Base-by-base conservation (phyloP, 1,284 basidiomycete genomes). In the Puccinia novopanici region DNA sequence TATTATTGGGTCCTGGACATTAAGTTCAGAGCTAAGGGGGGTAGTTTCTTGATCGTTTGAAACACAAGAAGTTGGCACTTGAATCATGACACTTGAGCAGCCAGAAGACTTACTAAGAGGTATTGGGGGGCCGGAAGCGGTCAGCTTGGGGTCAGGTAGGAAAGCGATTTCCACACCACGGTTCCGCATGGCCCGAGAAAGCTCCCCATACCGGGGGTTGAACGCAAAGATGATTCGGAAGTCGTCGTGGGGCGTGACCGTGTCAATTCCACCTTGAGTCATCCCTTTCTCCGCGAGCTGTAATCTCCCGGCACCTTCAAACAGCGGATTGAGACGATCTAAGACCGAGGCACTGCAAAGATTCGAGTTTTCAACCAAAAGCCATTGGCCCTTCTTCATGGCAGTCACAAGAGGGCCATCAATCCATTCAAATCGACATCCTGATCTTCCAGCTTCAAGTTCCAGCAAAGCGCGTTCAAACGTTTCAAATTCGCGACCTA, bases 101-200 rank as follows among this genome's bases (percentile, higher is more conserved):
- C n/a, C n/a, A n/a, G n/a, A n/a, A n/a, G n/a, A n/a, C n/a, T 48
- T 24, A 61, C 48, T n/a, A 19, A 42, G n/a, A 30, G 37, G 40
- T 45, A 54, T 22, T 30, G 65, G 54, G 34, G 17, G 48, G 17
- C 13, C 19, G 42, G 50, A 15, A 6, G 8, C 48, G 27, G 34
- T 70, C 22, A 37, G 34, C 37, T 55, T 45, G 24, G 68, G 54
- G 22, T 75, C 73, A n/a, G 73, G 37, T 10, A 83, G 61, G 59
- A 84, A 81, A 40, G 89, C 89, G 52, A 99, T 89, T 86, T 99
- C 97, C 59, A 98, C 89, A 52, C 96, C 97, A 83, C 97, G 91
- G 86, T 99, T 99, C 57, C 97, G 91, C 97, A 99, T 99, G 0
- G 97, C 97, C 54, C 97, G 89, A 8, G 96, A 98, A 13, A 99